A percentile compares a stretch with the other conserved stretches of the same genome.
phyloP scores from a whole-genome alignment of 352 stramenopile species.

The Phytophthora capsici region DNA sequence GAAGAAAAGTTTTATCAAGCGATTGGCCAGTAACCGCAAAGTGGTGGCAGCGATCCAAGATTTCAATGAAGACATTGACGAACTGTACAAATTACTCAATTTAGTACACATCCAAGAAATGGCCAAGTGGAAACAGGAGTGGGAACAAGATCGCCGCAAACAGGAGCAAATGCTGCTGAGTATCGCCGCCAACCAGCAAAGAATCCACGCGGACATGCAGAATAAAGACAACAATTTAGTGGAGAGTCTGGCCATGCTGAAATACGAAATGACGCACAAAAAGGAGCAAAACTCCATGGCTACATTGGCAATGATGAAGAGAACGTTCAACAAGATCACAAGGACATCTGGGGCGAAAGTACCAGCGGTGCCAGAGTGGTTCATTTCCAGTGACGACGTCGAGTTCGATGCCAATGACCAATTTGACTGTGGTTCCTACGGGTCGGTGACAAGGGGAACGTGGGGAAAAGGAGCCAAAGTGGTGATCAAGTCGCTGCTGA shows the following conservation, averaged over 20 bases:
- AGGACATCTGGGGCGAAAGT: conserved; percentile 30
- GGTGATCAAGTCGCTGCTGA: conserved; percentile 48
- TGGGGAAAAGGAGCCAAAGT: conserved; percentile 38
- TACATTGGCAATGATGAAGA: conserved; percentile 24
- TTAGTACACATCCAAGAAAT: conserved; percentile 32
- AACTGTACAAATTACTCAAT: conserved; percentile 32
- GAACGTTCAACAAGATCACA: conserved; percentile 32
- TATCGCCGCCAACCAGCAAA: conserved; percentile 22
- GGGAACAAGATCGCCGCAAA: conserved; percentile 31
- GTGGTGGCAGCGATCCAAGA: conserved; percentile 28
- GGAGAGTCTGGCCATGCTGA: conserved; percentile 31
- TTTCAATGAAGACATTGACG: conserved; percentile 38
- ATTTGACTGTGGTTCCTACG: conserved; percentile 26
- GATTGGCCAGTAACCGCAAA: conserved; percentile 31
- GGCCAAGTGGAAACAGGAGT: conserved; percentile 32
- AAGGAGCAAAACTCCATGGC: conserved; percentile 21
- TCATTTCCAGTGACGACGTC: conserved; percentile 34
- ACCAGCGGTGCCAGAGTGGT: conserved; percentile 28
- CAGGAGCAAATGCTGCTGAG: conserved; percentile 36
- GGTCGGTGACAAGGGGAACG: conserved; percentile 18
- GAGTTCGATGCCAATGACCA: conserved; percentile 27
- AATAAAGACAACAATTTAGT: conserved; percentile 30
- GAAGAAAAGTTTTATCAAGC: conserved; percentile 31
- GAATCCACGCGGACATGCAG: conserved; percentile 17
- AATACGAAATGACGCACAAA: conserved; percentile 38